These are phyloP conservation scores for Mesembryanthemum crystallinum DNA, from an alignment of 148 eudicot species.

Conservation along the genomic window DNA sequence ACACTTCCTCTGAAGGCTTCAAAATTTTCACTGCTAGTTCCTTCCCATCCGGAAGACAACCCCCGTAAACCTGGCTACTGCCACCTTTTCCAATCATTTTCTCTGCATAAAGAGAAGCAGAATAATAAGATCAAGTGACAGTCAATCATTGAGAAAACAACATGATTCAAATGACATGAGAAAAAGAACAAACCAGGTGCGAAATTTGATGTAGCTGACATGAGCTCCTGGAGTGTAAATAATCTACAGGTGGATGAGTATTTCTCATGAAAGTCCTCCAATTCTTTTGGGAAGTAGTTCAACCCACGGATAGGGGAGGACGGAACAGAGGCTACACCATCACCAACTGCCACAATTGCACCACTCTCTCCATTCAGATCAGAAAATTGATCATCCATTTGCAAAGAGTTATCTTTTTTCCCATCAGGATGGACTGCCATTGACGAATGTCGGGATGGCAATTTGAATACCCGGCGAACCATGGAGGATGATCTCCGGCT, in stretches of 20 bases:
- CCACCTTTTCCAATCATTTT: slow-evolving; percentile 87
- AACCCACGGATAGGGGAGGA: slow-evolving; percentile 38
- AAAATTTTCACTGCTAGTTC: slow-evolving; percentile 88
- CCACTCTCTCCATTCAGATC: slow-evolving; percentile 28
- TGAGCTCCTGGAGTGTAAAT: slow-evolving; percentile 64
- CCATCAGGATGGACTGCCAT: slow-evolving; percentile 41
- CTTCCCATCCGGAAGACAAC: slow-evolving; percentile 73
- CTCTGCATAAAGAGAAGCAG: slow-evolving; percentile 35
- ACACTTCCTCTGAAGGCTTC: slow-evolving; percentile 64
- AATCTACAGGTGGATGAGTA: slow-evolving; percentile 75
- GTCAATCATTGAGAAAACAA: not conserved
- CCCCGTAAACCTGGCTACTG: slow-evolving; percentile 74
- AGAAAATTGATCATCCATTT: slow-evolving; percentile 26
- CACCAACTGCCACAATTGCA: slow-evolving; percentile 38
- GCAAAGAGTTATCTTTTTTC: slow-evolving; percentile 29
- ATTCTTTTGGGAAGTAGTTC: slow-evolving; percentile 45
- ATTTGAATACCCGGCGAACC: slow-evolving; percentile 30
- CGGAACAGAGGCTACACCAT: slow-evolving; percentile 31
- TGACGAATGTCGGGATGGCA: slow-evolving; percentile 27
- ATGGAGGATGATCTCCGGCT: slow-evolving; percentile 29
- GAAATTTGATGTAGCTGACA: slow-evolving; percentile 63
- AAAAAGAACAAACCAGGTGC: slow-evolving; percentile 50
- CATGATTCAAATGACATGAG: not conserved
- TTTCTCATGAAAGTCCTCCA: slow-evolving; percentile 63
- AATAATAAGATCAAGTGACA: not conserved